phyloP scores from a whole-genome alignment of 176 grass and related monocot species.

The Carex kokanica region DNA sequence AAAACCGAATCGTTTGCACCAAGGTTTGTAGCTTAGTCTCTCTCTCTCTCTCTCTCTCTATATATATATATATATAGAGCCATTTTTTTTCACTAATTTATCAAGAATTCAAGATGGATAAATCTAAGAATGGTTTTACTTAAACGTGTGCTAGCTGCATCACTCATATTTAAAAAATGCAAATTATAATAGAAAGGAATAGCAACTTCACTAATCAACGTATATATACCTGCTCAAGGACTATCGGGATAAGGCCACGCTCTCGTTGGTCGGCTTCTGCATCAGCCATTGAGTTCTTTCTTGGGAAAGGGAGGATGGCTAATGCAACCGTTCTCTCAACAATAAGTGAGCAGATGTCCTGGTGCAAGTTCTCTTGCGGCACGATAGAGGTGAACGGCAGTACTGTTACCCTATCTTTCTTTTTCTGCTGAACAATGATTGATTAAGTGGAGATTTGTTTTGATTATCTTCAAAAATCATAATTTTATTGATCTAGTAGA shows the following conservation, averaged over 20 bases:
- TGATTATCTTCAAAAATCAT: too few relatives aligned
- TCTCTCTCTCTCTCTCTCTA: too few relatives aligned
- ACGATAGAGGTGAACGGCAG: conserved; percentile 37
- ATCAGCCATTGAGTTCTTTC: neutral
- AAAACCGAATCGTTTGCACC: too few relatives aligned
- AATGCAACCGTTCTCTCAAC: conserved; percentile 29
- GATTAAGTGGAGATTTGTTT: conserved; percentile 16
- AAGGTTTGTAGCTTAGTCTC: too few relatives aligned
- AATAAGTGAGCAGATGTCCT: conserved; percentile 36
- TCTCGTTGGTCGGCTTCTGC: conserved; percentile 8
- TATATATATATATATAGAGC: neutral
- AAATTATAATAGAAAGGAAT: neutral
- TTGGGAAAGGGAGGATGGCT: conserved; percentile 31
- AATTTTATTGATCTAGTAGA: too few relatives aligned
- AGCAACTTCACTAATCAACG: neutral
- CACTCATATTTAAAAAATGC: too few relatives aligned
- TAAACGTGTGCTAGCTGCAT: too few relatives aligned
- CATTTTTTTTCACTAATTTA: neutral
- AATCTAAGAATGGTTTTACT: too few relatives aligned
- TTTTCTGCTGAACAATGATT: conserved; percentile 11
- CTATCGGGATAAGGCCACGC: conserved; percentile 22
- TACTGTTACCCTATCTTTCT: conserved; percentile 23
- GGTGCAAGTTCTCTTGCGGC: conserved; percentile 35
- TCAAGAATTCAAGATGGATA: too few relatives aligned
- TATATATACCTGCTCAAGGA: conserved; percentile 24